Evolutionary conservation across 108 stramenopile genomes (phyloP).

Genomic region (Thalassiosira profunda): DNA sequence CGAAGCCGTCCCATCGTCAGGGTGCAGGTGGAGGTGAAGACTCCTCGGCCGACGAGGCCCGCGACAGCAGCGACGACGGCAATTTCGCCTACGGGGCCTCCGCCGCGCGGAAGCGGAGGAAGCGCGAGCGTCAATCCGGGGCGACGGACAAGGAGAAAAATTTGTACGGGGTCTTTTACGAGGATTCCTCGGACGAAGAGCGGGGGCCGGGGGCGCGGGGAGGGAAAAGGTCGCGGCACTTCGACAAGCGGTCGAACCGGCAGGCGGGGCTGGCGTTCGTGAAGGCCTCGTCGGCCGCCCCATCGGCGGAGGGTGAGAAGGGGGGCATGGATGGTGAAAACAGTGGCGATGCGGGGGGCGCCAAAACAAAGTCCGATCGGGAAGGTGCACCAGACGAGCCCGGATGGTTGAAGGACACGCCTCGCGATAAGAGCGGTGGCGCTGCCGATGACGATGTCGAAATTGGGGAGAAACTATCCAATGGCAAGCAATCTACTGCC

Average conservation of each 20-base stretch:
- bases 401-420: constrained; percentile 14
- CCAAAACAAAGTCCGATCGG: background rate
- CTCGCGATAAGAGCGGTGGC: background rate
- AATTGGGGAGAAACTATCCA: background rate
- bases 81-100: constrained; percentile 35
- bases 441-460: constrained; percentile 13
- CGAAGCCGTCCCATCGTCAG: background rate
- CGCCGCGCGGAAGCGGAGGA: constrained; percentile 10
- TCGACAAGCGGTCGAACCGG: constrained; percentile 27
- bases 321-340: background rate
- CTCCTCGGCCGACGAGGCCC: background rate
- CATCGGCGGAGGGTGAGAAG: background rate
- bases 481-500: background rate
- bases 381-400: background rate
- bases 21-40: background rate
- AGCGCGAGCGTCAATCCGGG: constrained; percentile 5
- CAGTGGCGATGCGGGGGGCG: background rate
- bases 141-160: constrained; percentile 29
- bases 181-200: constrained; percentile 27
- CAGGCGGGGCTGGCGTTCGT: constrained; percentile 47
- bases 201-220: background rate
- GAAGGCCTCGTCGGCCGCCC: constrained; percentile 27
- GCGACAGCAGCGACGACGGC: constrained; percentile 13
- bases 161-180: constrained; percentile 43
- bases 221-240: constrained; percentile 10